Evolutionary conservation across 306 rosid species (phyloP).

Genomic region (Glycine soja): DNA sequence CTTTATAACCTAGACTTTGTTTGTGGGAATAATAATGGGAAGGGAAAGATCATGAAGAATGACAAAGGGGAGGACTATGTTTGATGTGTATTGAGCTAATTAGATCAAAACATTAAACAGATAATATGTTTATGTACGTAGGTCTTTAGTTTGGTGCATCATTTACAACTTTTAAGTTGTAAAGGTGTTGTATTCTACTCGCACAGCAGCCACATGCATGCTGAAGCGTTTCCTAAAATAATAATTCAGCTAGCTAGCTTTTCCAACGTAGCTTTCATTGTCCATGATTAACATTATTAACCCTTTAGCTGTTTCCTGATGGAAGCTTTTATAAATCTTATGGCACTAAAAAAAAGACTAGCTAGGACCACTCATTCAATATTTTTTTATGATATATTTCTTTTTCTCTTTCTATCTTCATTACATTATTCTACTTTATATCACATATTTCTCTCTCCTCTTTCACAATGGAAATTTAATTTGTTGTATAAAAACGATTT

Average conservation of each 20-base stretch:
- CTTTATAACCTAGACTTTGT: constrained; percentile 78
- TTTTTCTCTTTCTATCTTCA: neutral
- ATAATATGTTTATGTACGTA: neutral
- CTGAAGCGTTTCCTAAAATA: constrained; percentile 18
- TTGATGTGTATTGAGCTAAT: no score
- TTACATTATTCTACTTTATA: neutral
- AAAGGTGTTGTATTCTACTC: constrained; percentile 10
- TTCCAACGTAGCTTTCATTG: constrained; percentile 42
- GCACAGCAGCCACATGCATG: constrained; percentile 6
- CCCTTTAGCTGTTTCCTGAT: constrained; percentile 14
- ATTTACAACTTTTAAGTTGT: constrained; percentile 42
- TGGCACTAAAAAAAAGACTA: neutral
- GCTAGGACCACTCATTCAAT: neutral
- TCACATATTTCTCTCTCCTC: neutral
- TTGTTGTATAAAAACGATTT: neutral
- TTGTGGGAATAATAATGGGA: neutral
- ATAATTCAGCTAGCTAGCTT: constrained; percentile 33
- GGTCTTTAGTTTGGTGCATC: constrained; percentile 2
- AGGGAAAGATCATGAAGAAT: constrained; percentile 1
- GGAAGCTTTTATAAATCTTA: constrained; percentile 24
- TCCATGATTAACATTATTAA: constrained; percentile 8
- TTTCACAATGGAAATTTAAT: neutral
- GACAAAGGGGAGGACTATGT: constrained; percentile 34
- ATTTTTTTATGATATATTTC: neutral
- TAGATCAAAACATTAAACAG: no score